A percentile compares a stretch with the other conserved stretches of the same genome.
These are phyloP conservation scores for Cenchrus americanus DNA, from an alignment of 176 grass and related monocot species.

Conservation along the genomic window DNA sequence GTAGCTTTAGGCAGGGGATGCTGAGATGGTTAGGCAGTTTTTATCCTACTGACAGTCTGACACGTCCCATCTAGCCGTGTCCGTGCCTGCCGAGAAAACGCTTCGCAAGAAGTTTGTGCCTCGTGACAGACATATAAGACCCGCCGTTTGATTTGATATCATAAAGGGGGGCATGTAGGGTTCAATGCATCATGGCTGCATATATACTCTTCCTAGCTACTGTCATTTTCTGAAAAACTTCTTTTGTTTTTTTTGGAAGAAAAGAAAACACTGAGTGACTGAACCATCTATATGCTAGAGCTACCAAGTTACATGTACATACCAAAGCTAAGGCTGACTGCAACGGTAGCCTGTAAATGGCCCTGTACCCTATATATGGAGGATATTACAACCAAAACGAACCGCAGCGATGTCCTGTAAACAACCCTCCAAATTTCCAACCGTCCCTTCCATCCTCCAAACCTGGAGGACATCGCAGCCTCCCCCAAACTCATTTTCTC, in stretches of 20 bases:
- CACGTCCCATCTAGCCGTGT: constrained; percentile 8
- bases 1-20: constrained; percentile 7
- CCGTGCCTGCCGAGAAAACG: background rate
- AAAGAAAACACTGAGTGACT: background rate
- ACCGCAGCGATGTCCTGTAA: too few species aligned
- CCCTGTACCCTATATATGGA: too few species aligned
- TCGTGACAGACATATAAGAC: constrained; percentile 50
- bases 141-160: constrained; percentile 31
- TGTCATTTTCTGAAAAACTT: constrained; percentile 21
- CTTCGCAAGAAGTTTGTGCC: constrained; percentile 17
- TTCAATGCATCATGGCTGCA: background rate
- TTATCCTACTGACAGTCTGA: constrained; percentile 16
- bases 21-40: constrained; percentile 34
- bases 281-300: background rate
- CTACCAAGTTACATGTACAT: background rate
- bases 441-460: too few species aligned
- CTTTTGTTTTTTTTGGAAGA: background rate
- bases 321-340: too few species aligned
- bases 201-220: background rate
- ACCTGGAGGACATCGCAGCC: too few species aligned
- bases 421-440: too few species aligned
- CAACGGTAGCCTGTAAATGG: too few species aligned
- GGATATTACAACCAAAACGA: too few species aligned
- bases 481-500: too few species aligned
- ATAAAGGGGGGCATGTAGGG: constrained; percentile 30